Evolutionary conservation across 108 stramenopile species (phyloP).

Genomic region (Skeletonema costatum): DNA sequence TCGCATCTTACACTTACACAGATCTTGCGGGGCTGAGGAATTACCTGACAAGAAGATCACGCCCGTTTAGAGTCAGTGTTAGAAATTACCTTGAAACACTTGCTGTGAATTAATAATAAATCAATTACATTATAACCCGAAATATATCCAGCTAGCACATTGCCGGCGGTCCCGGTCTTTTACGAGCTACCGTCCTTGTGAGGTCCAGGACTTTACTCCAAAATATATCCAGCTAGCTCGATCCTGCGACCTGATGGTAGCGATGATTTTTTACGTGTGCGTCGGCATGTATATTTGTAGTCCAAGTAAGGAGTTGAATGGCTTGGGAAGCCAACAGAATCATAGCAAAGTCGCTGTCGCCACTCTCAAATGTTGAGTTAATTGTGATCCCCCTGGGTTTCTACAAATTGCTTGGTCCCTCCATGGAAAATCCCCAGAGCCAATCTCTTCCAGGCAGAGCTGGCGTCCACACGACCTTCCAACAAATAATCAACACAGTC

Average conservation of each 20-base stretch:
- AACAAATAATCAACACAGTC: conserved; percentile 27
- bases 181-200: no score
- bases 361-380: background rate
- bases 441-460: conserved; percentile 13
- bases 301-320: conserved; percentile 1
- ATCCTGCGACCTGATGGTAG: background rate
- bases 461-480: conserved; percentile 19
- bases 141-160: no score
- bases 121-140: no score
- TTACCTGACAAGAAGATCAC: no score
- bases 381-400: background rate
- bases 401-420: background rate
- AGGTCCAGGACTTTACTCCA: background rate
- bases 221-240: conserved; percentile 7
- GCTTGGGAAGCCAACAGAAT: background rate
- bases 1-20: no score
- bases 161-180: no score
- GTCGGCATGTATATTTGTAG: background rate
- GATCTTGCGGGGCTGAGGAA: no score
- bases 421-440: conserved; percentile 10
- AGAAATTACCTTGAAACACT: no score
- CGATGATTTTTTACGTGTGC: background rate
- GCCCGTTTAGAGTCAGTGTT: no score
- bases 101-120: no score
- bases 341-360: background rate